These are phyloP conservation scores for Colletotrichum karsti DNA, from an alignment of 2,329 filamentous ascomycete genomes.

Conservation along the genomic window DNA sequence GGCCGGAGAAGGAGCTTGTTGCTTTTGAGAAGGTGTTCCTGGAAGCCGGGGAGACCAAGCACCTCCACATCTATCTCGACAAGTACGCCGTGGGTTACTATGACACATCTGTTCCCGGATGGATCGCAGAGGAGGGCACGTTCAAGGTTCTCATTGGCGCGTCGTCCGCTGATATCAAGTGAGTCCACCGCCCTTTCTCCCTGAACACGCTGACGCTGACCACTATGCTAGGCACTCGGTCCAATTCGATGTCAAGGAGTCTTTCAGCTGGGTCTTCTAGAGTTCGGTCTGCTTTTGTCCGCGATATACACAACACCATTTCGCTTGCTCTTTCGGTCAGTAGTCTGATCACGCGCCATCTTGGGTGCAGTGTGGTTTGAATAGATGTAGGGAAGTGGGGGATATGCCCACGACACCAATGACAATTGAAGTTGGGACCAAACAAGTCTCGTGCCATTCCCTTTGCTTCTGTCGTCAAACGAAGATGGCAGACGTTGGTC, in stretches of 20 bases:
- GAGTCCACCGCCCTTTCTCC: slow-evolving; percentile 8
- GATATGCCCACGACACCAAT: neutral
- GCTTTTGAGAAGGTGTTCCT: slow-evolving; percentile 74
- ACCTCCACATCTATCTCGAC: slow-evolving; percentile 54
- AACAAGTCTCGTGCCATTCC: neutral
- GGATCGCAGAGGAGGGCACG: slow-evolving; percentile 72
- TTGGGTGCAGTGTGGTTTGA: neutral
- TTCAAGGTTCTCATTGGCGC: slow-evolving; percentile 71
- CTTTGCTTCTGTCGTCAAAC: neutral
- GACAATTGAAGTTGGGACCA: neutral
- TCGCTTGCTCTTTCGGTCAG: neutral
- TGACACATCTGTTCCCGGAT: slow-evolving; percentile 64
- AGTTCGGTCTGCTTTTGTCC: neutral
- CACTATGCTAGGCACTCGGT: slow-evolving; percentile 35
- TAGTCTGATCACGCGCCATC: neutral
- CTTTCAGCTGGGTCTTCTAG: slow-evolving; percentile 73
- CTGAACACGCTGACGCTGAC: neutral
- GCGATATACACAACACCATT: neutral
- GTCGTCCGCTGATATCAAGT: slow-evolving; percentile 66
- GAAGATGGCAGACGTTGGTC: neutral
- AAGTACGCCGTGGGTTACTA: slow-evolving; percentile 68
- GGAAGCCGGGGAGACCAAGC: slow-evolving; percentile 62
- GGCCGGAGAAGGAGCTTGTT: slow-evolving; percentile 76
- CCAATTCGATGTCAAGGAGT: slow-evolving; percentile 67
- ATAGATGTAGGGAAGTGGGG: neutral